Conservation (phyloP, 2,329 filamentous ascomycete species). For the Ophiostoma fasciatum region DNA sequence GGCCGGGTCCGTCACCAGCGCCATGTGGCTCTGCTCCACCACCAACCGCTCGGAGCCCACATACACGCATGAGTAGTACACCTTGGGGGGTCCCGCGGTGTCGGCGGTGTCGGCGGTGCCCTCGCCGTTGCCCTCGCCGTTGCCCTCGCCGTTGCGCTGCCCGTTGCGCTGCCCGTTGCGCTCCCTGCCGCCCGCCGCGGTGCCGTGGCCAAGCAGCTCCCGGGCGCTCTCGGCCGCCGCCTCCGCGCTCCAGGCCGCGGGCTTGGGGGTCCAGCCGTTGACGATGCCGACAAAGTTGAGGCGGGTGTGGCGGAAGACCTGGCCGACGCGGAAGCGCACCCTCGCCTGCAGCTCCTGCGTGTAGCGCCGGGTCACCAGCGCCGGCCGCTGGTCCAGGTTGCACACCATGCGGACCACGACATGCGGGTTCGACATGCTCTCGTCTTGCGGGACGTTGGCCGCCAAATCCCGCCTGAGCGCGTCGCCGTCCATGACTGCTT, state of each 20-base stretch:
- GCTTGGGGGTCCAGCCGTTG: slow-evolving; percentile 60
- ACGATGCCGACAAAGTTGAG: slow-evolving; percentile 72
- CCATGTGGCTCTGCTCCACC: slow-evolving; percentile 63
- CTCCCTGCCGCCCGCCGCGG: too few species aligned
- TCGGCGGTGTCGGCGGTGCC: slow-evolving; percentile 18
- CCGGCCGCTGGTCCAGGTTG: slow-evolving; percentile 28
- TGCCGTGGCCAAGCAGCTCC: too few species aligned
- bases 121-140: not conserved
- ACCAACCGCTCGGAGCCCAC: too few species aligned
- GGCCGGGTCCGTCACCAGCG: slow-evolving; percentile 35
- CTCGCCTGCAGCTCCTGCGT: slow-evolving; percentile 19
- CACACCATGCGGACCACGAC: slow-evolving; percentile 25
- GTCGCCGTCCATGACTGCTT: too few species aligned
- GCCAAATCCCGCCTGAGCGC: too few species aligned
- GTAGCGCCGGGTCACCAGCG: slow-evolving; percentile 20
- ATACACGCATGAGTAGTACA: too few species aligned
- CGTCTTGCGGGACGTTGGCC: not conserved
- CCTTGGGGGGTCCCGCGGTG: too few species aligned
- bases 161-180: too few species aligned
- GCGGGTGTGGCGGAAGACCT: slow-evolving; percentile 69
- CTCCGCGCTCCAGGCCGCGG: too few species aligned
- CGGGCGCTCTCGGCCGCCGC: too few species aligned
- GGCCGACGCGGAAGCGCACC: slow-evolving; percentile 58
- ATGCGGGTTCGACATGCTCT: slow-evolving; percentile 17
- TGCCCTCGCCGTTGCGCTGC: too few species aligned